These are phyloP conservation scores for Leishmania braziliensis DNA, from an alignment of 208 protist species.

Conservation along the genomic window DNA sequence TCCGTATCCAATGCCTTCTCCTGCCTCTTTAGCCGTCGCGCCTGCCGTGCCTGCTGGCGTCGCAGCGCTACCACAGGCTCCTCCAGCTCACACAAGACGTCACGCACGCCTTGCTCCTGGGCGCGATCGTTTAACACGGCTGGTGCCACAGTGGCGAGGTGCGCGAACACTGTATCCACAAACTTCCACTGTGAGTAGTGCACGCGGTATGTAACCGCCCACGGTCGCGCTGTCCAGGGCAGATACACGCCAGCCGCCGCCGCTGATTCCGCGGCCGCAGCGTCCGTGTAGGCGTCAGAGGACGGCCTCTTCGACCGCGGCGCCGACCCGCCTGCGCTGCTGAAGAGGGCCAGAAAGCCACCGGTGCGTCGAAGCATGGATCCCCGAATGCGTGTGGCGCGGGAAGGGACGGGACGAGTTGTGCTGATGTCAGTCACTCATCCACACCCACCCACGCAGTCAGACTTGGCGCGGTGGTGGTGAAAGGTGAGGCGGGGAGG, in stretches of 20 bases:
- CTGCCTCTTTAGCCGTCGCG: conserved; percentile 5
- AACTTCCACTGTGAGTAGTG: conserved; percentile 59
- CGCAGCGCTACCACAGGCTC: conserved; percentile 44
- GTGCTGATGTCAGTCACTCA: neutral
- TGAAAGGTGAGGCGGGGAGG: no score
- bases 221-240: conserved; percentile 72
- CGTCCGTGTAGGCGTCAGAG: neutral
- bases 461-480: no score
- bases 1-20: neutral
- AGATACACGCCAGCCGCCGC: conserved; percentile 34
- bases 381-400: no score
- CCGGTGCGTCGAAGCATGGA: conserved; percentile 21
- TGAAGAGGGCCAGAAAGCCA: neutral
- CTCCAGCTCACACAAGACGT: conserved; percentile 57
- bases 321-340: conserved; percentile 4
- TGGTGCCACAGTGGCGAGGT: conserved; percentile 41
- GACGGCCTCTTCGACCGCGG: neutral
- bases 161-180: conserved; percentile 51
- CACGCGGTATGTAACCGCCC: conserved; percentile 46
- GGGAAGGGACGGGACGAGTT: no score
- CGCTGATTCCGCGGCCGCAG: neutral
- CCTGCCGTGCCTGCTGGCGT: conserved; percentile 17
- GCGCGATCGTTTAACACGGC: conserved; percentile 45
- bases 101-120: conserved; percentile 38
- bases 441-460: conserved; percentile 5